These are phyloP conservation scores for Aspergillus asperescens DNA, from an alignment of 495 filamentous ascomycete species.

Conservation along the genomic window DNA sequence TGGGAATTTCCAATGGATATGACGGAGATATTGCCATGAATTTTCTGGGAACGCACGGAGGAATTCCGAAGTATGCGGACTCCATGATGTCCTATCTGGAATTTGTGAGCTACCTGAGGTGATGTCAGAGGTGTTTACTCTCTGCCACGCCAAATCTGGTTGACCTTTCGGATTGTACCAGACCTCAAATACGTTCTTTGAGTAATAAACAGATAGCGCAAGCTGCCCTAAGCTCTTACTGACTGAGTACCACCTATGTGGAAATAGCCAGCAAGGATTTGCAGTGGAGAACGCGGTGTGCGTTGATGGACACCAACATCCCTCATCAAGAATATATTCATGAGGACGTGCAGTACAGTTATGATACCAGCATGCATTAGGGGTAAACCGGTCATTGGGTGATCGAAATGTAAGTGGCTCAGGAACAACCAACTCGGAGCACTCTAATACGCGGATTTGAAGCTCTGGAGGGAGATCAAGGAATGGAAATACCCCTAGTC, in stretches of 20 bases:
- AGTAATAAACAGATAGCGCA: neutral
- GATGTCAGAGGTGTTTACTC: no score
- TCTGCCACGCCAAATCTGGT: no score
- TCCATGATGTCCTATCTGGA: neutral
- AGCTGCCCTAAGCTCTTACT: neutral
- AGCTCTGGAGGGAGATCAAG: neutral
- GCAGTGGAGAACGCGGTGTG: conserved; percentile 5
- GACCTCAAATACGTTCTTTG: neutral
- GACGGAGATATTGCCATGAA: neutral
- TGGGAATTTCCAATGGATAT: neutral
- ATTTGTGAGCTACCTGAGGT: no score
- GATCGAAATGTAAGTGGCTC: neutral
- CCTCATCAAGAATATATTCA: no score
- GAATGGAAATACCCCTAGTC: neutral
- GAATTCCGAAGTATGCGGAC: neutral
- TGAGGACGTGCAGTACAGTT: no score
- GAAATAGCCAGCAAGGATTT: neutral
- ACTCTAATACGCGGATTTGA: neutral
- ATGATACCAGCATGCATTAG: no score
- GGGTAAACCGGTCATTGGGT: no score
- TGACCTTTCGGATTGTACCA: neutral
- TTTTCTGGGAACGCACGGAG: neutral
- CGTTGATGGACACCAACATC: conserved; percentile 2
- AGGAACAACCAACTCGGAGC: neutral
- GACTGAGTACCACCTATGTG: neutral